Evolutionary conservation across 257 asterid species (phyloP).

Genomic region (Solanum raphanifolium): DNA sequence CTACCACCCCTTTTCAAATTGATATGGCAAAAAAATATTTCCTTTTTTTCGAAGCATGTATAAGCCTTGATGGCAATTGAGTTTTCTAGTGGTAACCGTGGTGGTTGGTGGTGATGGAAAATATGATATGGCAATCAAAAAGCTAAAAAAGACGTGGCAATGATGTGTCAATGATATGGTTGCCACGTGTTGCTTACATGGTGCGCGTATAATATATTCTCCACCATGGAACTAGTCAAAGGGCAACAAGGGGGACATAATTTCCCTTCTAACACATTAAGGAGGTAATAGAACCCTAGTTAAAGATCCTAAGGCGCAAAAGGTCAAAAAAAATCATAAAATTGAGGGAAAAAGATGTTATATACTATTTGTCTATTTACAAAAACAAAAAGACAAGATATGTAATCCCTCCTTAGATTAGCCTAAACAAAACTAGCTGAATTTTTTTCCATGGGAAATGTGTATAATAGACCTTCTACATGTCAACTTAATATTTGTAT

Average conservation of each 20-base stretch:
- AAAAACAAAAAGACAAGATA: not conserved
- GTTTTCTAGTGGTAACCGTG: not conserved
- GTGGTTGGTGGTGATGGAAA: not conserved
- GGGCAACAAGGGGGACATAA: not conserved
- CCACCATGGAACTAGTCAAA: not conserved
- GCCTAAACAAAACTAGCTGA: conserved; percentile 7
- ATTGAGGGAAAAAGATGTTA: not conserved
- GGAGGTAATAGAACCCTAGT: not conserved
- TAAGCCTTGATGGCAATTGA: not conserved
- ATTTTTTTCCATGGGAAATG: not conserved
- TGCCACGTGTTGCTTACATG: not conserved
- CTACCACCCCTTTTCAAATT: not conserved
- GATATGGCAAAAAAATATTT: not conserved
- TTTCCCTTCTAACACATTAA: not conserved
- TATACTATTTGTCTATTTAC: not conserved
- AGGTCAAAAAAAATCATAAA: not conserved
- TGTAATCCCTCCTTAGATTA: not conserved
- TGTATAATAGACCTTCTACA: not conserved
- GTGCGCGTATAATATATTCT: not conserved
- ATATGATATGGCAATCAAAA: not conserved
- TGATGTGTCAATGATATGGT: not conserved
- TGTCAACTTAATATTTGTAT: conserved; percentile 1
- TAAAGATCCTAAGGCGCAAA: not conserved
- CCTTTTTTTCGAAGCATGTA: not conserved
- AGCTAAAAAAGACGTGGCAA: not conserved